These are phyloP conservation scores for Hypoxylon sp. DNA, from an alignment of 2,329 filamentous ascomycete species.

Conservation along the genomic window DNA sequence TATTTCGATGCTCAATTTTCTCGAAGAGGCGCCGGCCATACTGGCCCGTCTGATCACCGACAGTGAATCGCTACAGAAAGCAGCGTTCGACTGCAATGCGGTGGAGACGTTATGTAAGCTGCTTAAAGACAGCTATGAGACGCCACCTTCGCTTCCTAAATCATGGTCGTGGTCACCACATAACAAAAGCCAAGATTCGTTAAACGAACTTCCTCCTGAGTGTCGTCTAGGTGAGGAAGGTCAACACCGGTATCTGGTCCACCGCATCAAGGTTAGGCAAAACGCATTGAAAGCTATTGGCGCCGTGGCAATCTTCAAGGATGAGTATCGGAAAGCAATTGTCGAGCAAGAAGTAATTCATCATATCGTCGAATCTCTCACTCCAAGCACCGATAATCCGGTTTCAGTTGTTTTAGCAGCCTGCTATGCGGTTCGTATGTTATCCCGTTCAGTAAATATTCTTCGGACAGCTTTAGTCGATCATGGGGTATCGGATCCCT, in stretches of 20 bases:
- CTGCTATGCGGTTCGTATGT: constrained; percentile 82
- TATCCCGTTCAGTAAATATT: constrained; percentile 87
- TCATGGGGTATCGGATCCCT: constrained; percentile 80
- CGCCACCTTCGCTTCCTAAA: constrained; percentile 53
- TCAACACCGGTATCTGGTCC: constrained; percentile 70
- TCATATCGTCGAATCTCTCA: constrained; percentile 86
- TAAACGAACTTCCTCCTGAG: constrained; percentile 53
- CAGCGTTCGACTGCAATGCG: constrained; percentile 76
- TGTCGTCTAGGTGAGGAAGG: constrained; percentile 72
- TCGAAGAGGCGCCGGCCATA: constrained; percentile 80
- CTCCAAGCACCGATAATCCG: constrained; percentile 75
- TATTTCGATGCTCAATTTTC: constrained; percentile 64
- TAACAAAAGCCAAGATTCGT: constrained; percentile 50
- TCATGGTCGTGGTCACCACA: constrained; percentile 56
- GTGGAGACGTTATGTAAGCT: constrained; percentile 63
- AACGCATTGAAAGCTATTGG: constrained; percentile 82
- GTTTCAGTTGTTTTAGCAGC: constrained; percentile 84
- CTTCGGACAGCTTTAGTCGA: constrained; percentile 90
- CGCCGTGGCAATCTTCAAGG: constrained; percentile 84
- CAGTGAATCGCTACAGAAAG: constrained; percentile 82
- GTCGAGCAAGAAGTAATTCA: constrained; percentile 85
- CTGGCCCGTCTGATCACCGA: constrained; percentile 84
- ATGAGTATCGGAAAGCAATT: constrained; percentile 85
- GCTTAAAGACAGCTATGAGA: constrained; percentile 65
- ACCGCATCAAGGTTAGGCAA: constrained; percentile 82